Evolutionary conservation across 306 rosid species (phyloP).

Genomic region (Dryas octopetala): DNA sequence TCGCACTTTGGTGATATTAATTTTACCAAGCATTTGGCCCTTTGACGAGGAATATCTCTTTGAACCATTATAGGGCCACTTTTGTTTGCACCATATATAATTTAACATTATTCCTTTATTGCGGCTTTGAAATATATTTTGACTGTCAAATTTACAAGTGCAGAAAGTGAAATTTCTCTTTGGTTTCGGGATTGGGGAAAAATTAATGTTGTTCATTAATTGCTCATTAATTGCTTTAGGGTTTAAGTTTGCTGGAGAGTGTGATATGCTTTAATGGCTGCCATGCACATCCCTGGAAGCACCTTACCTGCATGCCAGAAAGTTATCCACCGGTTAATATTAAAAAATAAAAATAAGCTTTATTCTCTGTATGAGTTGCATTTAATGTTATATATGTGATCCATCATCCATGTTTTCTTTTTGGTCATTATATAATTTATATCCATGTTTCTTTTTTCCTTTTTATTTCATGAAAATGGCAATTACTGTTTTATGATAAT

Average conservation of each 20-base stretch:
- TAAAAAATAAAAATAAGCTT: neutral
- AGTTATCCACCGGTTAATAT: neutral
- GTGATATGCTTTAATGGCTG: neutral
- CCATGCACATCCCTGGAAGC: neutral
- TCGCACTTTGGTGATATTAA: neutral
- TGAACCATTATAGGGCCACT: neutral
- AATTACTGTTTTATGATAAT: neutral
- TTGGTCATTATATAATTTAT: too few relatives aligned
- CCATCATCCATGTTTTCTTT: too few relatives aligned
- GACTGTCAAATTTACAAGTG: neutral
- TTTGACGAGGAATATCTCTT: neutral
- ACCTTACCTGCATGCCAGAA: neutral
- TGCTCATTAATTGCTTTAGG: neutral
- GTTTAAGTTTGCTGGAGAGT: constrained; percentile 2
- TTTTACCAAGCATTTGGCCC: neutral
- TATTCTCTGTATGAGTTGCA: neutral
- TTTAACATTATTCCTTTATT: neutral
- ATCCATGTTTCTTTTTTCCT: too few relatives aligned
- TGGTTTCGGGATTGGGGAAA: neutral
- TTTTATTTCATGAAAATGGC: neutral
- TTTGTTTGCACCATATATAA: neutral
- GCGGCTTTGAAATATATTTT: neutral
- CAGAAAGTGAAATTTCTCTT: neutral
- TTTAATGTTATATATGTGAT: too few relatives aligned
- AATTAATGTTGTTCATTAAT: neutral